Percentiles rank a stretch among this genome's conserved stretches.
These are phyloP conservation scores for Schoenoplectus tabernaemontani DNA, from an alignment of 202 grass and related monocot species.

Conservation along the genomic window DNA sequence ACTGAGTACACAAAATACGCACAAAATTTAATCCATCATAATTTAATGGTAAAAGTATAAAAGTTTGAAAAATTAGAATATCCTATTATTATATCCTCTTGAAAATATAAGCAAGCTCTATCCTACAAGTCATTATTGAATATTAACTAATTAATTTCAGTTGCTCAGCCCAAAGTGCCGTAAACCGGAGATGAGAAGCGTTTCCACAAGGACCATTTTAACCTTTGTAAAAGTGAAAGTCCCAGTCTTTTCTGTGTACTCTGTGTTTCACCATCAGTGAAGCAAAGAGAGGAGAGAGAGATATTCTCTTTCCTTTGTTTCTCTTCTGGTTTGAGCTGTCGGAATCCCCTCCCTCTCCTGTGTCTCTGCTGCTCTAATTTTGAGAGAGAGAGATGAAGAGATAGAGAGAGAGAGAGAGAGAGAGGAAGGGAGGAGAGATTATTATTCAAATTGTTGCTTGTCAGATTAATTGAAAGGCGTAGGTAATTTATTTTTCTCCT, in stretches of 20 bases:
- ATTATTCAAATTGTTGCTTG: slow-evolving; percentile 21
- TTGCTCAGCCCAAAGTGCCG: background rate
- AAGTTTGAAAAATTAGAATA: too few species aligned
- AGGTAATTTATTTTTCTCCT: slow-evolving; percentile 24
- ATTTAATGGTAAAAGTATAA: too few species aligned
- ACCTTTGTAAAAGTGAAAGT: slow-evolving; percentile 10
- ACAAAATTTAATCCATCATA: too few species aligned
- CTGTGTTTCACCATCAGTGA: slow-evolving; percentile 13
- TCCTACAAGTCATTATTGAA: background rate
- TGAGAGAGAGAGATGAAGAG: background rate
- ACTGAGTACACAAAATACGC: too few species aligned
- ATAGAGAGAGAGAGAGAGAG: background rate
- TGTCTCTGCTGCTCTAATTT: background rate
- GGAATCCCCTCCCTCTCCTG: slow-evolving; percentile 12
- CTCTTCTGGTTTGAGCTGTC: slow-evolving; percentile 32
- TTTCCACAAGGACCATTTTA: background rate
- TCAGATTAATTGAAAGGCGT: slow-evolving; percentile 22
- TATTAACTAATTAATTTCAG: too few species aligned
- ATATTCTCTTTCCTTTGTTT: slow-evolving; percentile 26
- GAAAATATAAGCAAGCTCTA: background rate
- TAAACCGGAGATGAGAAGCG: slow-evolving; percentile 5
- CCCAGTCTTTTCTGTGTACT: background rate
- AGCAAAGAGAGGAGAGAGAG: slow-evolving; percentile 27
- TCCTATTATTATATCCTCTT: too few species aligned
- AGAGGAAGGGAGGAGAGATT: background rate